These are phyloP conservation scores for Cyberlindnera sargentensis DNA, from an alignment of 805 yeast species.

Conservation along the genomic window DNA sequence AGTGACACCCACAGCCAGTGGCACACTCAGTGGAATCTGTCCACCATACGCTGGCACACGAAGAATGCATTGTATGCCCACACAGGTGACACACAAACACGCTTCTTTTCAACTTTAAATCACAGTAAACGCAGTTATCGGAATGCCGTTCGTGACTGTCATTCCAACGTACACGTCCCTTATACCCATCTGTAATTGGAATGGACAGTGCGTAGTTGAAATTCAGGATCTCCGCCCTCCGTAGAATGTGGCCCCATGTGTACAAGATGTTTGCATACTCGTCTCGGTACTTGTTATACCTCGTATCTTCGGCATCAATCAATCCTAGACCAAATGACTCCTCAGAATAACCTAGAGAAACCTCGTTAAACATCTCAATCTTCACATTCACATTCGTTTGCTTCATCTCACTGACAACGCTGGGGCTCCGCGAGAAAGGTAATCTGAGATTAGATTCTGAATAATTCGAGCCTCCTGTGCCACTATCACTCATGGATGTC, in stretches of 20 bases:
- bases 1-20: slow-evolving; percentile 79
- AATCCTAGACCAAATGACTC: slow-evolving; percentile 28
- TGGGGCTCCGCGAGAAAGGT: slow-evolving; percentile 22
- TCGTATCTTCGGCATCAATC: slow-evolving; percentile 22
- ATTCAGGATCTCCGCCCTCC: slow-evolving; percentile 71
- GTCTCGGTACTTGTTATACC: slow-evolving; percentile 39
- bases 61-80: slow-evolving; percentile 71
- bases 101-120: slow-evolving; percentile 48
- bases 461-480: slow-evolving; percentile 12
- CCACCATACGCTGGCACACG: slow-evolving; percentile 85
- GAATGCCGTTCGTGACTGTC: slow-evolving; percentile 18
- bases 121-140: slow-evolving; percentile 59
- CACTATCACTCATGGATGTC: slow-evolving; percentile 12
- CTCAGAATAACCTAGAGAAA: slow-evolving; percentile 30
- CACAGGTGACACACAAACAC: slow-evolving; percentile 66
- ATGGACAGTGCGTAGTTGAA: slow-evolving; percentile 38
- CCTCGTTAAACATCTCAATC: slow-evolving; percentile 39
- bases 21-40: slow-evolving; percentile 52
- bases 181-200: slow-evolving; percentile 28
- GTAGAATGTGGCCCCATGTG: slow-evolving; percentile 79
- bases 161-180: slow-evolving; percentile 22
- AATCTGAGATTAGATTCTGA: slow-evolving; percentile 18
- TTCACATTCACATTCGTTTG: slow-evolving; percentile 26
- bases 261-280: slow-evolving; percentile 74
- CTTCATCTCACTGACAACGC: slow-evolving; percentile 11